phyloP scores from a whole-genome alignment of 2,329 filamentous ascomycete species.

The Didymosphaeria variabile region DNA sequence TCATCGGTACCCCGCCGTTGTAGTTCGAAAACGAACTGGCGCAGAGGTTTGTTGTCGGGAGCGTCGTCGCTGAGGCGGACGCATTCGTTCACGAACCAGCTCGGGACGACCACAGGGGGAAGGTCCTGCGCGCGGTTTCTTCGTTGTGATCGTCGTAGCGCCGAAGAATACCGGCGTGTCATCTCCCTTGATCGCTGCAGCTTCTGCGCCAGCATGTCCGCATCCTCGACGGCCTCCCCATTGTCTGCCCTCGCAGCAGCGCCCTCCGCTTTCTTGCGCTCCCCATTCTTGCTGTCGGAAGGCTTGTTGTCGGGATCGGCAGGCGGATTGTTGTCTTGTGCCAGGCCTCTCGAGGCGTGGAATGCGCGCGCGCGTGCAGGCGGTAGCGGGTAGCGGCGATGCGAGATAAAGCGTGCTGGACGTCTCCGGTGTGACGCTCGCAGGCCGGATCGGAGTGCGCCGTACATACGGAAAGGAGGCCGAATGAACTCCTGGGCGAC shows the following conservation, averaged over 20 bases:
- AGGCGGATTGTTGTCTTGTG: slow-evolving; percentile 39
- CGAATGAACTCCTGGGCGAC: slow-evolving; percentile 21
- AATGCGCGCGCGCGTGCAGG: slow-evolving; percentile 41
- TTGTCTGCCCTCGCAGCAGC: slow-evolving; percentile 33
- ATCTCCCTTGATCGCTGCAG: slow-evolving; percentile 47
- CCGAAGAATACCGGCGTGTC: slow-evolving; percentile 45
- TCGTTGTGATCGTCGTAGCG: slow-evolving; percentile 44
- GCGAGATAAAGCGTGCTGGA: slow-evolving; percentile 47
- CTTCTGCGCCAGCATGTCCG: slow-evolving; percentile 47
- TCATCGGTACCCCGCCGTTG: slow-evolving; percentile 36
- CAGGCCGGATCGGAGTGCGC: slow-evolving; percentile 51
- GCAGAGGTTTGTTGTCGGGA: slow-evolving; percentile 17
- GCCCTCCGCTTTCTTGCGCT: slow-evolving; percentile 31
- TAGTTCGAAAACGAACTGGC: slow-evolving; percentile 35
- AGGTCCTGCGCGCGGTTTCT: slow-evolving; percentile 44
- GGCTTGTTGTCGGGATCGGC: slow-evolving; percentile 40
- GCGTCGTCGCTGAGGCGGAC: slow-evolving; percentile 55
- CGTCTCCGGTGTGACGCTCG: slow-evolving; percentile 50
- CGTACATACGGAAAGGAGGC: slow-evolving; percentile 50
- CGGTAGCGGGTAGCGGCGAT: slow-evolving; percentile 46
- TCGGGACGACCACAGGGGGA: slow-evolving; percentile 60
- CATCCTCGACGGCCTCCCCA: slow-evolving; percentile 38
- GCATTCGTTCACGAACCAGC: slow-evolving; percentile 64
- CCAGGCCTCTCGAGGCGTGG: slow-evolving; percentile 42
- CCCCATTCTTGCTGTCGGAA: slow-evolving; percentile 32